Evolutionary conservation across 495 filamentous ascomycete genomes (phyloP).

Genomic region (Aspergillus heteromorphus): DNA sequence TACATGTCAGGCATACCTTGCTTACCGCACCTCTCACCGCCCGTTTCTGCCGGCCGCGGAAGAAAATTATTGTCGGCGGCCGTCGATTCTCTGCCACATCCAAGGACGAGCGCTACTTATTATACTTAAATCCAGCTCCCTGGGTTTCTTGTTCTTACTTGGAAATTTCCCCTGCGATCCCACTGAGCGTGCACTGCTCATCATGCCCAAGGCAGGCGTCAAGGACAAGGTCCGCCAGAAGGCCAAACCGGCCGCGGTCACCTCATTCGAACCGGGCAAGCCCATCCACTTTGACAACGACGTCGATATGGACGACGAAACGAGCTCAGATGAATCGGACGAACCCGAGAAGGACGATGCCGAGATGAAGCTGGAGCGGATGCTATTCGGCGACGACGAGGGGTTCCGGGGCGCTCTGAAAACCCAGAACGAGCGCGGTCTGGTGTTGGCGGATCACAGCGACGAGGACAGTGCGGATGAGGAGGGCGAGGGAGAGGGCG

Average conservation of each 20-base stretch:
- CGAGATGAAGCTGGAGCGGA: slow-evolving; percentile 76
- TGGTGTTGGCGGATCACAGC: slow-evolving; percentile 29
- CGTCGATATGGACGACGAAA: slow-evolving; percentile 19
- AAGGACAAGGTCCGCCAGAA: slow-evolving; percentile 33
- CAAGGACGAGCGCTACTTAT: not conserved
- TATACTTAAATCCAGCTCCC: not conserved
- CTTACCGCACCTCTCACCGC: slow-evolving; percentile 21
- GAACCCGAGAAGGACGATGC: slow-evolving; percentile 64
- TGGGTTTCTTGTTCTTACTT: not conserved
- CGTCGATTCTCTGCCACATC: not conserved
- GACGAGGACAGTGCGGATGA: slow-evolving; percentile 33
- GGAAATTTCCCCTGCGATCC: not conserved
- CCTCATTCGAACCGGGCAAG: slow-evolving; percentile 21
- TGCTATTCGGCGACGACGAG: slow-evolving; percentile 80
- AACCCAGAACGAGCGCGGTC: slow-evolving; percentile 28
- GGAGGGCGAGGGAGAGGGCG: slow-evolving; percentile 20
- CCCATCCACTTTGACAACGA: slow-evolving; percentile 20
- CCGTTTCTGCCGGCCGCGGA: slow-evolving; percentile 16
- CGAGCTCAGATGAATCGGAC: slow-evolving; percentile 35
- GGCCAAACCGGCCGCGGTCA: slow-evolving; percentile 16
- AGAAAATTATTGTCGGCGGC: slow-evolving; percentile 24
- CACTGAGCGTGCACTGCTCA: not conserved
- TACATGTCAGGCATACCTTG: not conserved
- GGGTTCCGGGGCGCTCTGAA: slow-evolving; percentile 71
- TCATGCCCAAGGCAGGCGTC: slow-evolving; percentile 27